A percentile compares a stretch with the other conserved stretches of the same genome.
These are phyloP conservation scores for Colletotrichum cereale DNA, from an alignment of 2,329 filamentous ascomycete genomes.

Conservation along the genomic window DNA sequence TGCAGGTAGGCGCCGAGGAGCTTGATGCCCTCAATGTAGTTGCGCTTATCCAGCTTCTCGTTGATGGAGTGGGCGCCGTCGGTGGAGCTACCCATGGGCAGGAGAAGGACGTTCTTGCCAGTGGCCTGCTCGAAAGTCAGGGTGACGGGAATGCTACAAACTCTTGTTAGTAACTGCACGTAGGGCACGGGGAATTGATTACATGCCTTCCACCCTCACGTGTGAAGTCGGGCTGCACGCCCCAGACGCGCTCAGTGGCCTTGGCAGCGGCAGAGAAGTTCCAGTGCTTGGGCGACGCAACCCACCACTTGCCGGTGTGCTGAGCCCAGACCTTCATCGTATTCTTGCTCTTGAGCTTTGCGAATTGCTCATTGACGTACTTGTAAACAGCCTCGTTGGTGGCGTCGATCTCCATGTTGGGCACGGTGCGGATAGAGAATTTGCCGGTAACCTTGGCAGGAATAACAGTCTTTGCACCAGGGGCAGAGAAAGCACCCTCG, in stretches of 20 bases:
- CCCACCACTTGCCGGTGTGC: slow-evolving; percentile 99
- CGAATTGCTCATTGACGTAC: slow-evolving; percentile 86
- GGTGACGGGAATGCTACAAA: slow-evolving; percentile 88
- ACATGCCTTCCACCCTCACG: slow-evolving; percentile 89
- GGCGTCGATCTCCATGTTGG: slow-evolving; percentile 93
- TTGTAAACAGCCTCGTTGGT: slow-evolving; percentile 89
- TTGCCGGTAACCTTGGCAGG: slow-evolving; percentile 98
- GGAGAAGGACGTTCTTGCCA: slow-evolving; percentile 94
- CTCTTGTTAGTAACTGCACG: neutral
- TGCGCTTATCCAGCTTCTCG: slow-evolving; percentile 96
- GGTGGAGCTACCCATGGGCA: slow-evolving; percentile 98
- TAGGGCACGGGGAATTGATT: neutral
- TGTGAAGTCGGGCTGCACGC: slow-evolving; percentile 93
- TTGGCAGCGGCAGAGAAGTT: slow-evolving; percentile 96
- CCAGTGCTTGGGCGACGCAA: slow-evolving; percentile 97
- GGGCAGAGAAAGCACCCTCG: slow-evolving; percentile 93
- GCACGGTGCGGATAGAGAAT: slow-evolving; percentile 97
- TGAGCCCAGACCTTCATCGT: slow-evolving; percentile 83
- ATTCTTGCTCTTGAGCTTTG: slow-evolving; percentile 93
- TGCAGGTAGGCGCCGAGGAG: slow-evolving; percentile 94
- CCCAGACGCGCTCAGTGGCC: slow-evolving; percentile 96
- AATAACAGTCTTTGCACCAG: slow-evolving; percentile 98
- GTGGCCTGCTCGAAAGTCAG: slow-evolving; percentile 98
- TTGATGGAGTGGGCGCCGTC: slow-evolving; percentile 98
- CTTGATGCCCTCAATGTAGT: slow-evolving; percentile 99